These are phyloP conservation scores for Pestalotiopsis sp. DNA, from an alignment of 2,329 filamentous ascomycete species.

Conservation along the genomic window DNA sequence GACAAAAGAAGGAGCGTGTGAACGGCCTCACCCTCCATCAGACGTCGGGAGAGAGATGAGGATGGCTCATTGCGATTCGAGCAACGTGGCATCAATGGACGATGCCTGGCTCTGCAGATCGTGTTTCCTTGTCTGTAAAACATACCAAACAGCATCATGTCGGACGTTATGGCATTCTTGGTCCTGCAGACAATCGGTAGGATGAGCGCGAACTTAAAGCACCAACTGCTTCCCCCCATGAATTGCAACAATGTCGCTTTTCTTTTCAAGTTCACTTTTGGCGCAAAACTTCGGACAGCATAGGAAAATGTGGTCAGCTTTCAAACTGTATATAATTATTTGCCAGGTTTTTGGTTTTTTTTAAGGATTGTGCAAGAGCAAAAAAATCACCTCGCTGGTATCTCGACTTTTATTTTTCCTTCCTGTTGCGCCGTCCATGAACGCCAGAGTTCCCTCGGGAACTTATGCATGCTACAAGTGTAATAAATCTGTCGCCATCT, in stretches of 20 bases:
- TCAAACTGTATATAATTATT: slow-evolving; percentile 8
- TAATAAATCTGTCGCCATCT: neutral
- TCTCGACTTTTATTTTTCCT: neutral
- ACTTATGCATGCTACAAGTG: neutral
- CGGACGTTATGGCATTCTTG: neutral
- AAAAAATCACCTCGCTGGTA: slow-evolving; percentile 18
- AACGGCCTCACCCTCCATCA: no score
- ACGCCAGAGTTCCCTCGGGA: neutral
- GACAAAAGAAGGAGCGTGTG: no score
- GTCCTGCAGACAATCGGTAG: no score
- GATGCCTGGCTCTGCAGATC: neutral
- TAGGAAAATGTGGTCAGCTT: slow-evolving; percentile 7
- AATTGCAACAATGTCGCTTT: neutral
- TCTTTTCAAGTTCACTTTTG: neutral
- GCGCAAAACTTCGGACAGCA: slow-evolving; percentile 21
- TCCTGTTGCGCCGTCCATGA: slow-evolving; percentile 1
- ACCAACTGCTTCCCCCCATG: neutral
- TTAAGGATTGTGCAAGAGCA: slow-evolving; percentile 12
- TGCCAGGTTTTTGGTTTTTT: slow-evolving; percentile 17
- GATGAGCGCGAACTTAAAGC: no score
- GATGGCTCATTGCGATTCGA: neutral
- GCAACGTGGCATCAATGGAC: neutral
- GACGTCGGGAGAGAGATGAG: no score
- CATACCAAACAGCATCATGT: neutral
- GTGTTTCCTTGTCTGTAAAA: neutral